Conservation (phyloP, 768 basidiomycete species). For the Leccinum imitatum region DNA sequence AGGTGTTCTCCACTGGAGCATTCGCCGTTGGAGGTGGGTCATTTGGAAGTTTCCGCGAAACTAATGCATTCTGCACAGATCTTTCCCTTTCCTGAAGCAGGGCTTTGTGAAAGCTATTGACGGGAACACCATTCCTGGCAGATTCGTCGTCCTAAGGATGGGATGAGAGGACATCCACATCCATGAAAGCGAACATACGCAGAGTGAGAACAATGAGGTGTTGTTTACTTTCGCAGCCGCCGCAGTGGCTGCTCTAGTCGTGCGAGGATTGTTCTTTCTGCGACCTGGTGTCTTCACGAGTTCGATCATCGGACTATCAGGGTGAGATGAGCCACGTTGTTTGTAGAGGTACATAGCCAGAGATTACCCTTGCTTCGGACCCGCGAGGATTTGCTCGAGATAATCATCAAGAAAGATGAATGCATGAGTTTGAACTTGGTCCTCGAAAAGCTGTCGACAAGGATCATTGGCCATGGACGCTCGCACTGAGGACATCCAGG, state of each 20-base stretch:
- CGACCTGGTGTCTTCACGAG: conserved; percentile 83
- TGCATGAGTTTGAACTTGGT: conserved; percentile 72
- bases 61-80: conserved; percentile 7
- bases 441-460: conserved; percentile 66
- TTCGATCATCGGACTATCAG: conserved; percentile 64
- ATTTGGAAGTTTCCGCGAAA: background rate
- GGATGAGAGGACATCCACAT: conserved; percentile 10
- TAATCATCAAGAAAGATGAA: conserved; percentile 81
- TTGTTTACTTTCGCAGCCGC: conserved; percentile 46
- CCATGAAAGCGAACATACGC: conserved; percentile 37
- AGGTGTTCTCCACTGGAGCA: background rate
- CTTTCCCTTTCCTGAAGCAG: conserved; percentile 37
- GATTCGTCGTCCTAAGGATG: conserved; percentile 34
- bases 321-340: background rate
- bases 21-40: background rate
- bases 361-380: conserved; percentile 64
- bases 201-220: conserved; percentile 40
- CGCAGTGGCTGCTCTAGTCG: conserved; percentile 43
- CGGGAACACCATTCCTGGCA: conserved; percentile 41
- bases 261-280: conserved; percentile 56
- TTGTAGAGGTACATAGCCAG: background rate
- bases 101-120: conserved; percentile 48
- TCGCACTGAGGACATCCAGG: conserved; percentile 69
- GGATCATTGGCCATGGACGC: conserved; percentile 71
- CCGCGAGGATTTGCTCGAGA: conserved; percentile 65